phyloP scores from a whole-genome alignment of 257 asterid genomes.

The Ocimum tenuiflorum region DNA sequence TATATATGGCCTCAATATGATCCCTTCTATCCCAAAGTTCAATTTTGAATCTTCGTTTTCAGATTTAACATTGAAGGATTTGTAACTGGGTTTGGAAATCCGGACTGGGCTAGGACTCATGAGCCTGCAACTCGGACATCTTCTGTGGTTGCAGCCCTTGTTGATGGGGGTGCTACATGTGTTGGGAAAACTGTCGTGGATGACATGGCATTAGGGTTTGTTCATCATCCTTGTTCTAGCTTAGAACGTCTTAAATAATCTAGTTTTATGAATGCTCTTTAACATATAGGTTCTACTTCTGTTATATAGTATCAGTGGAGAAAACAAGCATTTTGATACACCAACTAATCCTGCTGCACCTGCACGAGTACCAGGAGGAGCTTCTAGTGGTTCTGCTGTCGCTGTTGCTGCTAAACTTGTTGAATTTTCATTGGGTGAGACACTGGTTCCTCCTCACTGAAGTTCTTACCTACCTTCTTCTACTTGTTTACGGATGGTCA shows the following conservation, averaged over 20 bases:
- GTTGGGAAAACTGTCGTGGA: conserved; percentile 76
- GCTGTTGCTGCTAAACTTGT: conserved; percentile 83
- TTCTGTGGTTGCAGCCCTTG: conserved; percentile 66
- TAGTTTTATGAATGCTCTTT: neutral
- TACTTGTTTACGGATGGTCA: neutral
- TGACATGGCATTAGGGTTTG: conserved; percentile 87
- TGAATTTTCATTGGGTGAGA: conserved; percentile 90
- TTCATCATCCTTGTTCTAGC: conserved; percentile 21
- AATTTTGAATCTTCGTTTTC: conserved; percentile 28
- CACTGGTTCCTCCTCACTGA: neutral
- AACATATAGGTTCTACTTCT: neutral
- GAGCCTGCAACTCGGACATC: conserved; percentile 65
- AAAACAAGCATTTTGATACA: conserved; percentile 69
- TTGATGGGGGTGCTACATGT: conserved; percentile 92
- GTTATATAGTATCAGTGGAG: conserved; percentile 69
- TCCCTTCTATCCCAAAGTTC: neutral
- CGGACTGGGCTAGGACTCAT: conserved; percentile 86
- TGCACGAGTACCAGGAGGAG: conserved; percentile 82
- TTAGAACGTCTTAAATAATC: neutral
- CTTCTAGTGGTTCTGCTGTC: conserved; percentile 98
- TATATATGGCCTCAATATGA: neutral
- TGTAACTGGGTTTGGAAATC: conserved; percentile 91
- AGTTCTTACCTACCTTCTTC: neutral
- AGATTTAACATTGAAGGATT: conserved; percentile 76
- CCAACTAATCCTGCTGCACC: conserved; percentile 92